A percentile compares a stretch with the other conserved stretches of the same genome.
Conservation (phyloP, 768 basidiomycete genomes). For the Tylopilus vinaceipallidus region DNA sequence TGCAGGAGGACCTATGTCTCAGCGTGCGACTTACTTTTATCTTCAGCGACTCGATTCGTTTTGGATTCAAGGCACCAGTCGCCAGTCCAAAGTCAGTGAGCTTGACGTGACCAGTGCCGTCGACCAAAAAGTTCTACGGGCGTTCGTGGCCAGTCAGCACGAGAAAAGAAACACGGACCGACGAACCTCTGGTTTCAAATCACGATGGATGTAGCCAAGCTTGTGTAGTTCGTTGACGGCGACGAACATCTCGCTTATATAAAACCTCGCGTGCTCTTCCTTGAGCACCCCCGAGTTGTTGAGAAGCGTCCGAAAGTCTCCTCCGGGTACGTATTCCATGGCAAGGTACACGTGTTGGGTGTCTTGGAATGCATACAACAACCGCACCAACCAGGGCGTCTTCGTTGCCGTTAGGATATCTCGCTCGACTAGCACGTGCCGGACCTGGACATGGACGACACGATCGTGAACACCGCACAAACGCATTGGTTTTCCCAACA, state of each 20-base stretch:
- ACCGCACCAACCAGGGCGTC: slow-evolving; percentile 93
- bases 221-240: slow-evolving; percentile 93
- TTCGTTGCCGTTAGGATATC: slow-evolving; percentile 97
- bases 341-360: slow-evolving; percentile 88
- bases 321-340: slow-evolving; percentile 99
- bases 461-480: background rate
- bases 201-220: slow-evolving; percentile 97
- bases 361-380: slow-evolving; percentile 98
- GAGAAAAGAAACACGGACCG: background rate
- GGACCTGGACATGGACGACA: slow-evolving; percentile 53
- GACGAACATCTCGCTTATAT: slow-evolving; percentile 97
- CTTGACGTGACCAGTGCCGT: slow-evolving; percentile 94
- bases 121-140: slow-evolving; percentile 90
- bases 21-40: slow-evolving; percentile 60
- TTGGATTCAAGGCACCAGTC: slow-evolving; percentile 93
- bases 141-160: background rate
- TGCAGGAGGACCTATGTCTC: background rate
- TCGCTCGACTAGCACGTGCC: slow-evolving; percentile 96
- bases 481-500: slow-evolving; percentile 7
- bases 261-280: slow-evolving; percentile 95
- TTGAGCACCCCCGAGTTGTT: slow-evolving; percentile 98
- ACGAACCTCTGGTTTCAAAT: slow-evolving; percentile 92
- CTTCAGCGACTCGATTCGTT: slow-evolving; percentile 90
- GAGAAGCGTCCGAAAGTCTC: slow-evolving; percentile 95
- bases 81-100: slow-evolving; percentile 97